Conservation (phyloP, 441 rosid species). For the Pelargonium fulgidum region DNA sequence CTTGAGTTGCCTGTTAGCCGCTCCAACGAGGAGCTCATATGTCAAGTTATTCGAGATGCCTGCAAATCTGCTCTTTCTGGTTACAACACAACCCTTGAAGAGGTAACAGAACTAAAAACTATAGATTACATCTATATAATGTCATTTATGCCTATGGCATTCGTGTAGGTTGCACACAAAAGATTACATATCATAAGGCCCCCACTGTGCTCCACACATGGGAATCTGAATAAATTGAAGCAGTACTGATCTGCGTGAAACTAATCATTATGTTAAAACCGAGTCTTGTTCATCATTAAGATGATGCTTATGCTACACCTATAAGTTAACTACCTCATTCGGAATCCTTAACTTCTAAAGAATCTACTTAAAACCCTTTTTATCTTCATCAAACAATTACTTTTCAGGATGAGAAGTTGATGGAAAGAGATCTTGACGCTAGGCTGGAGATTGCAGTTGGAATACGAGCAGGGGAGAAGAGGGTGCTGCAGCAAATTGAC, state of each 20-base stretch:
- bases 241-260: neutral
- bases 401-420: slow-evolving; percentile 64
- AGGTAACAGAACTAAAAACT: slow-evolving; percentile 37
- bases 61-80: slow-evolving; percentile 81
- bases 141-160: neutral
- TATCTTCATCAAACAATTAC: too few species aligned
- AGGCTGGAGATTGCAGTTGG: slow-evolving; percentile 58
- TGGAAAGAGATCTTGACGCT: slow-evolving; percentile 37
- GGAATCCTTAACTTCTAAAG: too few species aligned
- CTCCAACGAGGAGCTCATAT: slow-evolving; percentile 76
- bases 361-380: too few species aligned
- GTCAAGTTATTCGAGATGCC: slow-evolving; percentile 68
- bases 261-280: neutral
- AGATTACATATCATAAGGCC: neutral
- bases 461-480: slow-evolving; percentile 78
- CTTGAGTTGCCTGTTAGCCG: slow-evolving; percentile 73
- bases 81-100: slow-evolving; percentile 59
- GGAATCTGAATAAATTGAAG: neutral
- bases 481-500: slow-evolving; percentile 68
- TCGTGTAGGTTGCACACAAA: neutral
- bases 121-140: neutral
- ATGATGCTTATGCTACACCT: neutral
- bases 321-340: neutral
- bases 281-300: neutral
- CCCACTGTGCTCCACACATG: neutral